phyloP scores from a whole-genome alignment of 2,329 filamentous ascomycete species.

The Calonectria hawksworthii region DNA sequence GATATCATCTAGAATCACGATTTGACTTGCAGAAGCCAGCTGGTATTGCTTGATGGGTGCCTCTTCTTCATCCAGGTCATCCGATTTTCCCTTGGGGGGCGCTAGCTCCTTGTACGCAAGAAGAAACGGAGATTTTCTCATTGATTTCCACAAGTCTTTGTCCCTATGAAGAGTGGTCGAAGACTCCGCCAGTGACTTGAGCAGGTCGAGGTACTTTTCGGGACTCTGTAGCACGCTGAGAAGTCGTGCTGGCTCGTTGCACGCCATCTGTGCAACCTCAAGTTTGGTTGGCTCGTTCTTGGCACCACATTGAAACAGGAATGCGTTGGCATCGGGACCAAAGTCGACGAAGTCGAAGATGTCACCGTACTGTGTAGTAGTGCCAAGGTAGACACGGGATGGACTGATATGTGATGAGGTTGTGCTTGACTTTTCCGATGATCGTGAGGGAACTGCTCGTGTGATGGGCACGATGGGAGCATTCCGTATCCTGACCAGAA shows the following conservation, averaged over 20 bases:
- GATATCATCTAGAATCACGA: slow-evolving; percentile 89
- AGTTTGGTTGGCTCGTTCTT: slow-evolving; percentile 90
- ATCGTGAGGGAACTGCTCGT: slow-evolving; percentile 47
- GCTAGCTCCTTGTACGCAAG: slow-evolving; percentile 85
- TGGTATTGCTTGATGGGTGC: slow-evolving; percentile 82
- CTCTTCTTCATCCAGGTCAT: slow-evolving; percentile 71
- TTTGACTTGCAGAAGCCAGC: slow-evolving; percentile 77
- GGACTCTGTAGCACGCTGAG: slow-evolving; percentile 83
- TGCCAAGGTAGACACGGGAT: slow-evolving; percentile 84
- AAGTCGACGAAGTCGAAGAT: slow-evolving; percentile 99
- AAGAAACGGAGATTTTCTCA: slow-evolving; percentile 83
- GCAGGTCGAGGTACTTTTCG: slow-evolving; percentile 88
- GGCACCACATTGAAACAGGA: slow-evolving; percentile 89
- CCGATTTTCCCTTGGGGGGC: slow-evolving; percentile 60
- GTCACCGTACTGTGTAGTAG: slow-evolving; percentile 77
- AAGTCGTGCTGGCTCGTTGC: slow-evolving; percentile 85
- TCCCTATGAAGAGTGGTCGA: slow-evolving; percentile 80
- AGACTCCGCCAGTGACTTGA: slow-evolving; percentile 85
- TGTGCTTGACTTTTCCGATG: slow-evolving; percentile 57
- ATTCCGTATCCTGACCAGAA: slow-evolving; percentile 71
- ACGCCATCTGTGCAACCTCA: slow-evolving; percentile 88
- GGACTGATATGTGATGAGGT: slow-evolving; percentile 68
- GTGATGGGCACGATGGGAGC: slow-evolving; percentile 80
- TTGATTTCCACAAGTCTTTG: slow-evolving; percentile 80
- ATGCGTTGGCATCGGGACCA: slow-evolving; percentile 87